Evolutionary conservation across 176 grass and related monocot genomes (phyloP).

Genomic region (Eremochloa ophiuroides): DNA sequence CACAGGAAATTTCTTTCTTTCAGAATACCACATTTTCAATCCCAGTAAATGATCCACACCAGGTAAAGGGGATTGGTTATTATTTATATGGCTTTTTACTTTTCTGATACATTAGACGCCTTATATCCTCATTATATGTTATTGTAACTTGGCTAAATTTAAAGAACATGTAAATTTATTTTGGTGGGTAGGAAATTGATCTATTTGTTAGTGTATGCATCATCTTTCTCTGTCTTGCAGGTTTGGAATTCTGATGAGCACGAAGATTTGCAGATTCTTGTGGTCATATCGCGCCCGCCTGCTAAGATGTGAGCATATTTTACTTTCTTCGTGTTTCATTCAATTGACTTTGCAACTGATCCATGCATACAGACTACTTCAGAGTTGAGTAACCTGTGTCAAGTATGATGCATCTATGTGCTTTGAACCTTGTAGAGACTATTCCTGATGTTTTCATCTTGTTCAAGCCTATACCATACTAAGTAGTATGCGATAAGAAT

Average conservation of each 20-base stretch:
- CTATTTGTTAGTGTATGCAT: neutral
- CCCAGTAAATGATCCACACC: conserved; percentile 85
- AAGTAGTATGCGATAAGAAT: neutral
- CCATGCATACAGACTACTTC: neutral
- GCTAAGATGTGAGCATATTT: conserved; percentile 66
- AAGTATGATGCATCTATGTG: neutral
- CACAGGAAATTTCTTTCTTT: conserved; percentile 54
- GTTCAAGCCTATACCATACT: neutral
- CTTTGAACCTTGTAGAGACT: neutral
- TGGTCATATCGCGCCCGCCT: conserved; percentile 83
- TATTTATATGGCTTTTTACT: neutral
- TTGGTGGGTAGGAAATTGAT: neutral
- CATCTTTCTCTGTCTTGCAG: conserved; percentile 37
- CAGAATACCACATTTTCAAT: conserved; percentile 82
- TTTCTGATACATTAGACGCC: neutral
- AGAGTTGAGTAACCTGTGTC: neutral
- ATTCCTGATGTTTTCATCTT: neutral
- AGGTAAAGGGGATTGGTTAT: conserved; percentile 36
- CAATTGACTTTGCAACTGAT: neutral
- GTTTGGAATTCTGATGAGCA: conserved; percentile 74
- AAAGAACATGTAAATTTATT: neutral
- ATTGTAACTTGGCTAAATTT: neutral
- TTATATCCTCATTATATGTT: neutral
- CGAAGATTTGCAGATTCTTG: conserved; percentile 83
- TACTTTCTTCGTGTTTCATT: neutral